A percentile compares a stretch with the other conserved stretches of the same genome.
These are phyloP conservation scores for Alternaria ethzedia DNA, from an alignment of 2,329 filamentous ascomycete species.

Conservation along the genomic window DNA sequence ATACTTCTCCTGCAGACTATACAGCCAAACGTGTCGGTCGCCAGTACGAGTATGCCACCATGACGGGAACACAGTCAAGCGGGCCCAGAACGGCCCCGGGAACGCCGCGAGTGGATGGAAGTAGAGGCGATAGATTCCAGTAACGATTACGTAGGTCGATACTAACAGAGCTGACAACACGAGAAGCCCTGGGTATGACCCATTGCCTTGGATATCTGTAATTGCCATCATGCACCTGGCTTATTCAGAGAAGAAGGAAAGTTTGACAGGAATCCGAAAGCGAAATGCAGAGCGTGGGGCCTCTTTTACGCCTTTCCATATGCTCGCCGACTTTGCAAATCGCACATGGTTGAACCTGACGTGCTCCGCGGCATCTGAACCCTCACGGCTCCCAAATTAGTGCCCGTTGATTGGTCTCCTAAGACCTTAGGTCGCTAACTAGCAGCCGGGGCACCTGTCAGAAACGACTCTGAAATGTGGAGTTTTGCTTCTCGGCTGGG, in stretches of 20 bases:
- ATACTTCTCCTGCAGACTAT: slow-evolving; percentile 73
- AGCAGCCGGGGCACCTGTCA: background rate
- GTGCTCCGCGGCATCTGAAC: background rate
- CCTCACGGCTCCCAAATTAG: background rate
- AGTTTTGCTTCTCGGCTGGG: slow-evolving; percentile 6
- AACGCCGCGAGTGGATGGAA: slow-evolving; percentile 31
- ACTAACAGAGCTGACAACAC: slow-evolving; percentile 1
- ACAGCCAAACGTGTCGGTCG: slow-evolving; percentile 74
- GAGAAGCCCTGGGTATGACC: slow-evolving; percentile 9
- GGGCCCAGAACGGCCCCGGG: slow-evolving; percentile 35
- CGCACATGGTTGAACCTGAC: background rate
- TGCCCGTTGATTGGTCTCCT: slow-evolving; percentile 2
- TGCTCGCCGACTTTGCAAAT: slow-evolving; percentile 1
- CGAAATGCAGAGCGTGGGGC: slow-evolving; percentile 1
- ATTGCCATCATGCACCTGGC: slow-evolving; percentile 8
- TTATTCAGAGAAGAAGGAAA: slow-evolving; percentile 4
- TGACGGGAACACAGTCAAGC: slow-evolving; percentile 24
- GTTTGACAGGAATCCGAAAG: background rate
- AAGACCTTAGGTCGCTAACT: background rate
- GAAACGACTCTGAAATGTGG: slow-evolving; percentile 2
- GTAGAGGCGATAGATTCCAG: slow-evolving; percentile 22
- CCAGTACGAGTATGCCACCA: slow-evolving; percentile 72
- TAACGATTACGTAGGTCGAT: slow-evolving; percentile 15
- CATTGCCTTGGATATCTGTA: background rate
- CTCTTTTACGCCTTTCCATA: slow-evolving; percentile 9